Evolutionary conservation across 192 early-diverging fungal genomes (phyloP), one percentile per base, ranked within the genome.

Genomic region (Glomus cerebriforme): DNA sequence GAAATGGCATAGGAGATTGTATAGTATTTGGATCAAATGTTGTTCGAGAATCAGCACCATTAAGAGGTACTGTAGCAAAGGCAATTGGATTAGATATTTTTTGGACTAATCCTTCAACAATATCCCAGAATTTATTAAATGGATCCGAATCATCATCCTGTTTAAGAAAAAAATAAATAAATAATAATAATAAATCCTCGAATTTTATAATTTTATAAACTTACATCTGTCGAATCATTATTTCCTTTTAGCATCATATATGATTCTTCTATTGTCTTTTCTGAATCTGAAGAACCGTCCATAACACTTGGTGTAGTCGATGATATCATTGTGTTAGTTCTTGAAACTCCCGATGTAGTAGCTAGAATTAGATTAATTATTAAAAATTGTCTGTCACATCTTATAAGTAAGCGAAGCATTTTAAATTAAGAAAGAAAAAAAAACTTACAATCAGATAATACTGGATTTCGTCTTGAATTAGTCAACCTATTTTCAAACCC

Each of bases 41-140:
- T 29, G n/a, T 45, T 24, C 47, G 26, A 31, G 80, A 77, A 49
- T 86, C 86, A 73, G 83, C 79, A 13, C 78, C 84, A 37, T 86
- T 81, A 13, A 91, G 63, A 4, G 91, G 91, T 1, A 85, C 85
- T 1, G 90, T 82, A 13, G 91, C 87, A 59, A 92, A 90, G 9
- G 90, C 91, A 12, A 92, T 89, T 19, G 91, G 87, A 59, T 90
- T 86, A 2, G 91, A 91, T 39, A 92, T 86, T 72, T 92, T 92
- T n/a, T 90, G 86, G 5, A 95, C 88, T 32, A 95, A 74, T 29
- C 86, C 88, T 70, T 94, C 92, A 13, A 95, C 91, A 22, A 87
- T 90, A 26, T 92, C 90, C 92, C 92, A 94, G 73, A 95, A 95
- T 73, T 91, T 92, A 79, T 93, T 91, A 81, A 95, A 95, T 12